Base-by-base conservation (phyloP, 2,329 filamentous ascomycete genomes). In the Cladophialophora carrionii region DNA sequence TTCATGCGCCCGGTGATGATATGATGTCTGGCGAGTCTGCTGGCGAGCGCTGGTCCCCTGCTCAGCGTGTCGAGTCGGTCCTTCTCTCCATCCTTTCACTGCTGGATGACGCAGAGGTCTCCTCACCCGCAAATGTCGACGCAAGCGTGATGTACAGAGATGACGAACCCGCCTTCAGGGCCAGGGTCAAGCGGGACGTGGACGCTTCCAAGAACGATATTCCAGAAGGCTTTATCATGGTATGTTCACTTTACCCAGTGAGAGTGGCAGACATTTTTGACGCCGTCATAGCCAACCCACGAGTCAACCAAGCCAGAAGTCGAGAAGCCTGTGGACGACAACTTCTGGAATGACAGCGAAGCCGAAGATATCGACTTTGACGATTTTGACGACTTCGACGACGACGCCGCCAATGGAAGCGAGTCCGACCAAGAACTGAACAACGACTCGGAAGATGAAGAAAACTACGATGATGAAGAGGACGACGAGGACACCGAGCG, bases 51-150 rank as follows among this genome's bases (percentile, higher is more conserved):
- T 99, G 94, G 94, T 92, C 91, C 5, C 93, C 95, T 0, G 88
- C 95, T 3, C 94, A 98, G 77, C 90, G 93, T 22, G 94, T 96
- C 55, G 95, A 98, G 80, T 96, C 92, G 2, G 93, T 99, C 41
- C 85, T 99, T 20, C 92, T 96, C 68, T 96, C 92, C 8, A 91
- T 98, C 20, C 85, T 98, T 7, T 89, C 95, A 5, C 86, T 99
- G 2, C 87, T 99, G 62, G 95, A 98, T 76, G 92, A 96, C 72
- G 92, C 94, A 14, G 94, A 99, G 78, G 91, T 96, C 73, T 92
- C 88, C 72, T 96, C 92, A 0, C 92, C 95, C 0, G 95, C 94
- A 68, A 98, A 98, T 76, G 93, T 98, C 62, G 94, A 98, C 72
- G 94, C 95, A 1, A 87, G 91, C 63, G 89, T 97, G 26, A 85